Conservation (phyloP, 768 basidiomycete genomes). For the Phaeolepiota aurea region DNA sequence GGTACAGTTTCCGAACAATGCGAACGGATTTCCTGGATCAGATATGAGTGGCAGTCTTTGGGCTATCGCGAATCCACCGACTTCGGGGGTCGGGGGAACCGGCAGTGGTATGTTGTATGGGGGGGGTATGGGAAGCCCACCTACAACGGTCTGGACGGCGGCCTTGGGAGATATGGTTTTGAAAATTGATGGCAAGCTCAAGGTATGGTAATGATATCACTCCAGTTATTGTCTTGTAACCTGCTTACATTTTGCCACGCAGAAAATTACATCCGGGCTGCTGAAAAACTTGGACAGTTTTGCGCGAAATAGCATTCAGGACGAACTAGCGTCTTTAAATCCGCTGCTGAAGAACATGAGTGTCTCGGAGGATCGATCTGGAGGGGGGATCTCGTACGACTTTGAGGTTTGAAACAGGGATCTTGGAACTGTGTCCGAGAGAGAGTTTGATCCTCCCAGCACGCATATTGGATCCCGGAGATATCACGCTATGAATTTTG, state of each 20-base stretch:
- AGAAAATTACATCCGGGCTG: slow-evolving; percentile 80
- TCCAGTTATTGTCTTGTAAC: background rate
- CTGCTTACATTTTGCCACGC: slow-evolving; percentile 1
- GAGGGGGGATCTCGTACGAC: slow-evolving; percentile 20
- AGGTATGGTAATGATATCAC: slow-evolving; percentile 57
- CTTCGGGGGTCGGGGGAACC: slow-evolving; percentile 12
- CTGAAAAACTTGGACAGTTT: slow-evolving; percentile 82
- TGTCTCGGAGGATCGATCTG: slow-evolving; percentile 21
- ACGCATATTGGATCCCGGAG: too few species aligned
- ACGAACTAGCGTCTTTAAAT: slow-evolving; percentile 76
- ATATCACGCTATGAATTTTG: too few species aligned
- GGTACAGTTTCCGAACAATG: slow-evolving; percentile 6
- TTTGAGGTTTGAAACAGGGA: slow-evolving; percentile 18
- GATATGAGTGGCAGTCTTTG: slow-evolving; percentile 53
- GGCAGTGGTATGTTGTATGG: slow-evolving; percentile 17
- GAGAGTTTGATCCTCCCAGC: too few species aligned
- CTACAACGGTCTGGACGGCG: slow-evolving; percentile 49
- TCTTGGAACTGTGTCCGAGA: too few species aligned
- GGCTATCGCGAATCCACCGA: slow-evolving; percentile 62
- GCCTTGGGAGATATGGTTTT: slow-evolving; percentile 62
- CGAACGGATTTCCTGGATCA: slow-evolving; percentile 5
- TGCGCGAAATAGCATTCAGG: slow-evolving; percentile 73
- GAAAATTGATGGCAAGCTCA: slow-evolving; percentile 80
- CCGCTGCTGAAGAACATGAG: slow-evolving; percentile 61
- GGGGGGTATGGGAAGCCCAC: slow-evolving; percentile 29